Evolutionary conservation across 345 rosid species (phyloP).

Genomic region (Salix suchowensis): DNA sequence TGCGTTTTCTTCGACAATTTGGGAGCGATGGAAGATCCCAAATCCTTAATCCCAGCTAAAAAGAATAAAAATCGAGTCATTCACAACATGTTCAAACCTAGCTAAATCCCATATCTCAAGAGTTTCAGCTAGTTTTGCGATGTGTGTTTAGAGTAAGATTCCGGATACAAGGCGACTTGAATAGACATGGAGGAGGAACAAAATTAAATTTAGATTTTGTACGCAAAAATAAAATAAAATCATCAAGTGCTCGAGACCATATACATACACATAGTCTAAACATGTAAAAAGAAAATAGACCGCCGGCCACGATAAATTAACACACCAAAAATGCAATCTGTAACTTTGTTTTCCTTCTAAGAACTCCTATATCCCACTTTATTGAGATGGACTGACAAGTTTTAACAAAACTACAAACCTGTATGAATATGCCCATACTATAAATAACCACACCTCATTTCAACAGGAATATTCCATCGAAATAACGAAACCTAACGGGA

Average conservation of each 20-base stretch:
- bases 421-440: neutral
- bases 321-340: neutral
- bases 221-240: neutral
- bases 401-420: neutral
- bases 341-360: neutral
- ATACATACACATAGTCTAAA: slow-evolving; percentile 13
- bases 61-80: neutral
- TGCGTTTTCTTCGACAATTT: neutral
- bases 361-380: slow-evolving; percentile 19
- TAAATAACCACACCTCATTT: neutral
- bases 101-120: neutral
- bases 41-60: neutral
- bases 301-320: neutral
- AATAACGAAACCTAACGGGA: slow-evolving; percentile 30
- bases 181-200: neutral
- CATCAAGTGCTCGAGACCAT: slow-evolving; percentile 14
- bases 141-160: neutral
- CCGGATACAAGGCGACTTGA: neutral
- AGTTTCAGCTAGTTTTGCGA: neutral
- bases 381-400: slow-evolving; percentile 19
- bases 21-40: neutral
- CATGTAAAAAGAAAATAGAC: neutral
- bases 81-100: too few species aligned
- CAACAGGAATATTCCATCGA: slow-evolving; percentile 22
- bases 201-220: slow-evolving; percentile 8